A percentile compares a stretch with the other conserved stretches of the same genome.
Evolutionary conservation across 2,329 filamentous ascomycete genomes (phyloP).

Genomic region (Karstenula rhodostoma): DNA sequence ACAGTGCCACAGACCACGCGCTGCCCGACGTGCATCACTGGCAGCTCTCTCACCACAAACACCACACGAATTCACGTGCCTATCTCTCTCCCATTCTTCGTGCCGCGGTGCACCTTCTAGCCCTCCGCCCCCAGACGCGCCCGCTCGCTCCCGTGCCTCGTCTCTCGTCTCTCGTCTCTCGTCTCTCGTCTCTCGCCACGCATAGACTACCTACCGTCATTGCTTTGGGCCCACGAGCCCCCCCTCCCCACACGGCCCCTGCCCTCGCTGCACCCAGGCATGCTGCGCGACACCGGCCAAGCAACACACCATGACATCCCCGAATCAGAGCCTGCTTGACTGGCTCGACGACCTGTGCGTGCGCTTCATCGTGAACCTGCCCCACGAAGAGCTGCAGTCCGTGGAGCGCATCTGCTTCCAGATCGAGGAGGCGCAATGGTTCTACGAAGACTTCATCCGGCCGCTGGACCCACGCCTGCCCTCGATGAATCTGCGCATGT

Average conservation of each 20-base stretch:
- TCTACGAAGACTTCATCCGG: slow-evolving; percentile 99
- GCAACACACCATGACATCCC: slow-evolving; percentile 67
- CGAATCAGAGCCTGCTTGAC: slow-evolving; percentile 88
- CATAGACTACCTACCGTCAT: too few species aligned
- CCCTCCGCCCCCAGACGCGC: slow-evolving; percentile 13
- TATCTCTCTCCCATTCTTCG: slow-evolving; percentile 34
- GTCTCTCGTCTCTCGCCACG: too few species aligned
- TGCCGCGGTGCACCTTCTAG: slow-evolving; percentile 40
- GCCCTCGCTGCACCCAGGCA: slow-evolving; percentile 55
- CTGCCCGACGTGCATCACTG: slow-evolving; percentile 13
- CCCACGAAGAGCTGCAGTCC: slow-evolving; percentile 85
- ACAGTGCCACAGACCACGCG: slow-evolving; percentile 1
- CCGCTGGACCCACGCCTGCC: slow-evolving; percentile 85
- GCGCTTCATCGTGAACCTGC: slow-evolving; percentile 97
- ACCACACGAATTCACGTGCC: slow-evolving; percentile 20
- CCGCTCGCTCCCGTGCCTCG: slow-evolving; percentile 10
- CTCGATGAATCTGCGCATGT: slow-evolving; percentile 82
- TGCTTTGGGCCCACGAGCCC: slow-evolving; percentile 11
- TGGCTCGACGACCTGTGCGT: slow-evolving; percentile 98
- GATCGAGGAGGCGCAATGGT: slow-evolving; percentile 99
- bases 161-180: background rate
- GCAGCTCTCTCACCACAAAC: slow-evolving; percentile 7
- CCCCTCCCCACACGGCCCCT: slow-evolving; percentile 16
- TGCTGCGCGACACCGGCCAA: slow-evolving; percentile 66
- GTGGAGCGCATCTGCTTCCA: slow-evolving; percentile 97